A percentile compares a stretch with the other conserved stretches of the same genome.
These are phyloP conservation scores for Luvunga scandens DNA, from an alignment of 345 rosid species.

Conservation along the genomic window DNA sequence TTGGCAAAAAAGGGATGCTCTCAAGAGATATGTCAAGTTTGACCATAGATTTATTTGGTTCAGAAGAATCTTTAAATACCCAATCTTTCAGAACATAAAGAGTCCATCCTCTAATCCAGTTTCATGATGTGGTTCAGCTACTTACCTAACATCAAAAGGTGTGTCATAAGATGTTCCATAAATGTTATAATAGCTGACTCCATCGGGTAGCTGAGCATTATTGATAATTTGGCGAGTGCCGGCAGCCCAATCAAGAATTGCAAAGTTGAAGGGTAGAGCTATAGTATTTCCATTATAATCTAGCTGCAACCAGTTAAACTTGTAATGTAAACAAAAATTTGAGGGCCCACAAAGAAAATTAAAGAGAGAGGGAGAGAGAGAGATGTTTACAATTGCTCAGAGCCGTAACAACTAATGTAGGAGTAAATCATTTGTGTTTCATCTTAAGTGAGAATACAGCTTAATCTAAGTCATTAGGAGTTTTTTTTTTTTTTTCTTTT, in stretches of 20 bases:
- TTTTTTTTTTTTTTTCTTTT: background rate
- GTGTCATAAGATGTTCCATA: constrained; percentile 77
- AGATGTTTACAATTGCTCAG: background rate
- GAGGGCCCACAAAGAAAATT: background rate
- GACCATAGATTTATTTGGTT: background rate
- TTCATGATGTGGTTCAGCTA: background rate
- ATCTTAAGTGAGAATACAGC: background rate
- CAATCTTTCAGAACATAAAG: background rate
- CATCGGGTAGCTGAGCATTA: constrained; percentile 60
- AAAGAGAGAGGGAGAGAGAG: background rate
- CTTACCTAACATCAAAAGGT: constrained; percentile 84
- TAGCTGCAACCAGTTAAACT: constrained; percentile 40
- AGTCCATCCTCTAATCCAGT: background rate
- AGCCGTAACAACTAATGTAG: background rate
- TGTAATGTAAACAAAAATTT: background rate
- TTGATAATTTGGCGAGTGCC: constrained; percentile 63
- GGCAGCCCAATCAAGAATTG: constrained; percentile 68
- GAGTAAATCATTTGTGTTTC: background rate
- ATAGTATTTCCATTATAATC: constrained; percentile 56
- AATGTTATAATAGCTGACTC: constrained; percentile 72
- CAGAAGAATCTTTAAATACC: background rate
- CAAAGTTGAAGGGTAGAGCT: constrained; percentile 69
- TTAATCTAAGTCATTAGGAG: background rate
- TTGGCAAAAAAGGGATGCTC: background rate
- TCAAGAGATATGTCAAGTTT: background rate